These are phyloP conservation scores for Metschnikowia borealis DNA, from an alignment of 805 yeast species.

Conservation along the genomic window DNA sequence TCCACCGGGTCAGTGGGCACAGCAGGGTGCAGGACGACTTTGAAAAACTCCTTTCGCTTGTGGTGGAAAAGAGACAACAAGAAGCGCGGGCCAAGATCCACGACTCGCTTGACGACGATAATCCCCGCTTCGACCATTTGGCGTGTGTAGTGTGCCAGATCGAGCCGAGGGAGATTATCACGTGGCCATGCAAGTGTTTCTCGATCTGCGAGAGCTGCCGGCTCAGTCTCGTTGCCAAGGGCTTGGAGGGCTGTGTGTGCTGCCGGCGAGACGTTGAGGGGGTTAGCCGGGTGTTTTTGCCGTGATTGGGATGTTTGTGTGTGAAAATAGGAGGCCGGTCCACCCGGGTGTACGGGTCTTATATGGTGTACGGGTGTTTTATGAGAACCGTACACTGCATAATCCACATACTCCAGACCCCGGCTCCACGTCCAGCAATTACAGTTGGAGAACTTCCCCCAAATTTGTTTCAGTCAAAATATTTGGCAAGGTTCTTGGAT, in stretches of 20 bases:
- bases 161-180: constrained; percentile 66
- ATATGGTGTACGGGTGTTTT: no score
- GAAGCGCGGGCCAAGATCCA: background rate
- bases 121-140: constrained; percentile 31
- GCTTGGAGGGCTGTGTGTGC: constrained; percentile 77
- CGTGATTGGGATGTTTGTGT: constrained; percentile 28
- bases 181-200: constrained; percentile 93
- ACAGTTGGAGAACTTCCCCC: no score
- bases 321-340: background rate
- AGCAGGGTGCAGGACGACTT: constrained; percentile 6
- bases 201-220: constrained; percentile 87
- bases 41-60: constrained; percentile 21
- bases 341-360: background rate
- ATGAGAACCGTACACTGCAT: no score
- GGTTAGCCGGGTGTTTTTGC: constrained; percentile 56
- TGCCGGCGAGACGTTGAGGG: constrained; percentile 74
- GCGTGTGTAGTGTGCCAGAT: constrained; percentile 80
- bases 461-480: no score
- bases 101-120: constrained; percentile 14
- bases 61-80: constrained; percentile 13
- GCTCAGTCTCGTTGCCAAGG: constrained; percentile 63
- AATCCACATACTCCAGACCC: no score
- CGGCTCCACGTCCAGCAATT: no score
- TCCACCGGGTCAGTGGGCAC: constrained; percentile 6
- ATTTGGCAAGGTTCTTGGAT: no score